Base-by-base conservation (phyloP, 2,329 filamentous ascomycete genomes). In the Aspergillus hiratsukae region DNA sequence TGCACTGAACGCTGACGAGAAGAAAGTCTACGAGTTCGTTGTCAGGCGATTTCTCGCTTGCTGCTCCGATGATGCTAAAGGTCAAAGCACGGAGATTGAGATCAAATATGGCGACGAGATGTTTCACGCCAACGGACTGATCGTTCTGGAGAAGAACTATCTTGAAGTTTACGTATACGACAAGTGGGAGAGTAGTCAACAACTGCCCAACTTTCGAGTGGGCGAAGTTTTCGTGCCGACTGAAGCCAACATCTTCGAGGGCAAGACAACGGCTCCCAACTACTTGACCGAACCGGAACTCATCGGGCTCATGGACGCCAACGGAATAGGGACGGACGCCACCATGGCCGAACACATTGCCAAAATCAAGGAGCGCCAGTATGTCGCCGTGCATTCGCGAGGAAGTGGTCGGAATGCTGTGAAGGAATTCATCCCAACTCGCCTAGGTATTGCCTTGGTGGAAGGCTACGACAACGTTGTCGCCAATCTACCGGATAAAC, bases 281-380 rank as follows among this genome's bases (percentile, higher is more conserved):
- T 97, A 96, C 70, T 81, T 99, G 29, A 97, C 94, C 0, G 94
- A 99, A 71, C 92, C 94, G 0, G 94, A 99, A 70, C 80, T 99
- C 27, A 96, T 99, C 69, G 89, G 88, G 3, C 82, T 99, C 10
- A 99, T 99, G 94, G 94, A 99, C 76, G 92, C 91, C 48, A 99
- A 99, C 70, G 94, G 94, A 2, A 99, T 99, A 61, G 94, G 94
- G 11, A 99, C 94, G 9, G 94, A 99, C 76, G 94, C 94, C 6
- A 99, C 94, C 1, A 99, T 99, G 94, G 94, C 94, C 0, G 94
- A 99, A 67, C 94, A 99, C 70, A 99, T 99, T 67, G 86, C 90
- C 57, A 99, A 93, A 74, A 96, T 99, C 66, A 91, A 97, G 73
- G 85, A 92, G 57, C 82, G 94, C 58, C 82, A 92, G 64, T 99